Evolutionary conservation across 2,329 filamentous ascomycete species (phyloP).

Genomic region (Biscogniauxia mediterranea): DNA sequence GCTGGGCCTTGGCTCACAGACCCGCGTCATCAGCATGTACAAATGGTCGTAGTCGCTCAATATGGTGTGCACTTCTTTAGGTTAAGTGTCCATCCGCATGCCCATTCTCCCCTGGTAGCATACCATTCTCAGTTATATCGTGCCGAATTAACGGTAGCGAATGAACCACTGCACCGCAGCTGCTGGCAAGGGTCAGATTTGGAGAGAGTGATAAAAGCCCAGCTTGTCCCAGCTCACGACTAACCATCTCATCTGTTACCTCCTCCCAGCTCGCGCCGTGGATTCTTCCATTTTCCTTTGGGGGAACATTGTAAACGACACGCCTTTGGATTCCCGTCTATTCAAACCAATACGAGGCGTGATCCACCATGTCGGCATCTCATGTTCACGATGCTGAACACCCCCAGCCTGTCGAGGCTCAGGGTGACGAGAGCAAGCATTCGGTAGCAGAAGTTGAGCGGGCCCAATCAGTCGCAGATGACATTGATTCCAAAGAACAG

Average conservation of each 20-base stretch:
- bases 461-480: constrained; percentile 27
- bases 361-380: constrained; percentile 26
- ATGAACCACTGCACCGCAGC: background rate
- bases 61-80: background rate
- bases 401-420: constrained; percentile 19
- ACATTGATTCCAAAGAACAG: constrained; percentile 47
- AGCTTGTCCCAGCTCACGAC: background rate
- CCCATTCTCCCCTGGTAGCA: background rate
- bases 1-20: background rate
- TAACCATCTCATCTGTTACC: background rate
- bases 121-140: background rate
- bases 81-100: background rate
- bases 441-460: constrained; percentile 32
- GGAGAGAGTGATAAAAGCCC: background rate
- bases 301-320: background rate
- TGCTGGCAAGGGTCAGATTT: background rate
- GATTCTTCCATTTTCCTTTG: constrained; percentile 1
- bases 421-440: constrained; percentile 22
- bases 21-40: background rate
- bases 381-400: constrained; percentile 29
- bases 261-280: background rate
- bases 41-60: background rate
- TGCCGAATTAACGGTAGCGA: background rate
- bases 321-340: background rate
- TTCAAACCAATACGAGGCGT: background rate